Evolutionary conservation across 768 basidiomycete genomes (phyloP), one percentile per base, ranked within the genome.

Genomic region (Hysterangium stoloniferum): DNA sequence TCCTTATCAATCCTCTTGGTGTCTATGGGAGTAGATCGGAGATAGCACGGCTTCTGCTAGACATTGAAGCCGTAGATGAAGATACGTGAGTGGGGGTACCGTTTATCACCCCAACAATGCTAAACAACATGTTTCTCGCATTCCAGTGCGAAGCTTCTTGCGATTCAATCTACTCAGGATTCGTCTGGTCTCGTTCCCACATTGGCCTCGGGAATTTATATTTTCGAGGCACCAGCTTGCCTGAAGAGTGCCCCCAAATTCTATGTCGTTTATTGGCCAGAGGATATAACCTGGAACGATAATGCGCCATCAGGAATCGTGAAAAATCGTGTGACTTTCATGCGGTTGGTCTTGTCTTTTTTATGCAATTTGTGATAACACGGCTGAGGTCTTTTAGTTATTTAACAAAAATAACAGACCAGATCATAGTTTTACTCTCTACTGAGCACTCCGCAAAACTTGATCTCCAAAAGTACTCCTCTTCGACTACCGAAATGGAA

Each of bases 231-330:
- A 4, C 49, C 52, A 17, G 29, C 24, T n/a, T 41, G n/a, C 20
- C 37, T 42, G 11, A 52, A 31, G 1, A 24, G 38, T 1, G 59
- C 66, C 22, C 47, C 56, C 11, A 58, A 65, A 20, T 44, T 75
- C 6, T 78, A 75, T 44, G 68, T 78, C 12, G 56, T 82, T 5
- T 81, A 77, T 50, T 83, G 82, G 81, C 80, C 80, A 0, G 78
- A 83, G 52, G 68, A 76, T 27, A 68, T 63, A 0, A 81, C 80
- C 0, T 82, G 80, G 80, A 59, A 74, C 29, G 78, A 80, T 58
- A 62, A 66, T 12, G 71, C 76, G 0, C 31, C 63, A 5, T 64
- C 70, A 1, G 64, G 76, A 4, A 69, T 77, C 42, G 58, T 67
- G 25, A 69, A 73, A 2, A 82, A 80, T 62, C 68, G 80, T 5